Conservation (phyloP, 208 protist species). For the Acanthamoeba pearcei region DNA sequence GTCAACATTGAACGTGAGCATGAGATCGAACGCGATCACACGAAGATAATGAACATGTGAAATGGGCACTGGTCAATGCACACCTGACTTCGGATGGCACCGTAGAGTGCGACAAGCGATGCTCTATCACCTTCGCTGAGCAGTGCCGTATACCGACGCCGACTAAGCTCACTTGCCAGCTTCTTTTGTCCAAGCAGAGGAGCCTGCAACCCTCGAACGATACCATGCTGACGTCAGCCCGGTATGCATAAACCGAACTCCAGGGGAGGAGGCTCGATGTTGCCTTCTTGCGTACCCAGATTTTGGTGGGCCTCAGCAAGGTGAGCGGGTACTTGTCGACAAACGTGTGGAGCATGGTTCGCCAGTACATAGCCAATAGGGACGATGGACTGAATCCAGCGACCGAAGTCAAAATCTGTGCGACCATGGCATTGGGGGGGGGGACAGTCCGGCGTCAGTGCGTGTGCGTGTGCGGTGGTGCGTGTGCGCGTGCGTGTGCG, state of each 20-base stretch:
- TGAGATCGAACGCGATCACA: neutral
- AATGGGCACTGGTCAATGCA: neutral
- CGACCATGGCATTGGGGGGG: neutral
- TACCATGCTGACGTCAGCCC: neutral
- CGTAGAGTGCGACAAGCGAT: conserved; percentile 12
- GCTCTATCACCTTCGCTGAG: conserved; percentile 10
- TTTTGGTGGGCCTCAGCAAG: neutral
- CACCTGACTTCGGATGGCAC: conserved; percentile 42
- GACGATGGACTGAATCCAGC: neutral
- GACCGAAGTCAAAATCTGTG: neutral
- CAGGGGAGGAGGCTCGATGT: neutral
- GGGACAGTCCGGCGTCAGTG: neutral
- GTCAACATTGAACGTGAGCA: neutral
- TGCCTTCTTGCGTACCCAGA: conserved; percentile 32
- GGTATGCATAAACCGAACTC: no score
- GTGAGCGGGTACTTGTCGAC: conserved; percentile 71
- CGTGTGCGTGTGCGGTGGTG: neutral
- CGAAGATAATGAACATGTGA: neutral
- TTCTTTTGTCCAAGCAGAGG: conserved; percentile 21
- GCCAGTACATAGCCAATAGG: conserved; percentile 46
- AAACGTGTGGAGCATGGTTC: conserved; percentile 63
- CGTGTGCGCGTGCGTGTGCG: no score
- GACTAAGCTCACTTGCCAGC: neutral
- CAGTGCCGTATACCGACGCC: neutral
- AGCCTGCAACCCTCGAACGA: neutral